These are phyloP conservation scores for Saccharomyces jurei DNA, from an alignment of 805 yeast species.

Conservation along the genomic window DNA sequence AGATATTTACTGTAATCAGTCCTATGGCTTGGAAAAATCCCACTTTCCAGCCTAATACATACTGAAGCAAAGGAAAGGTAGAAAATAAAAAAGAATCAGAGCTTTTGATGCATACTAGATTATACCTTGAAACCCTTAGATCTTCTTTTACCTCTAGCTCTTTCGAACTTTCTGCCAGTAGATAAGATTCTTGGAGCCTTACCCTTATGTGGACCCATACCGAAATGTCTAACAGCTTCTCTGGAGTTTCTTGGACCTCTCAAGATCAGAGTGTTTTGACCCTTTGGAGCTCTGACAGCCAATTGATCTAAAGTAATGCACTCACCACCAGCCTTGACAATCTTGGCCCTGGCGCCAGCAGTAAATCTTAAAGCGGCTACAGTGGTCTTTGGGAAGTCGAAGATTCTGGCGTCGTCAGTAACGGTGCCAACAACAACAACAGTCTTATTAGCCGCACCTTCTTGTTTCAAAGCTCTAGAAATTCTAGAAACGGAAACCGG, in stretches of 20 bases:
- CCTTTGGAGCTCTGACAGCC: slow-evolving; percentile 98
- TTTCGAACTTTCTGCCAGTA: slow-evolving; percentile 99
- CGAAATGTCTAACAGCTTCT: slow-evolving; percentile 99
- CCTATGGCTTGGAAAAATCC: neutral
- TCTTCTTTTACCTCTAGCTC: slow-evolving; percentile 99
- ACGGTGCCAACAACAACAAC: slow-evolving; percentile 98
- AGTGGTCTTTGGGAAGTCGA: slow-evolving; percentile 91
- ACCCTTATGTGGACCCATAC: slow-evolving; percentile 99
- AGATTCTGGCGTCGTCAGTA: slow-evolving; percentile 94
- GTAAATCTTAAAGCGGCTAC: slow-evolving; percentile 99
- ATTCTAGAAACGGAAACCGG: slow-evolving; percentile 96
- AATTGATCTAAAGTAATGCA: slow-evolving; percentile 98
- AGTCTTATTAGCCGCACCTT: slow-evolving; percentile 83
- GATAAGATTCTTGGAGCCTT: slow-evolving; percentile 98
- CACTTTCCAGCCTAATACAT: neutral
- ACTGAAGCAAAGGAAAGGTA: neutral
- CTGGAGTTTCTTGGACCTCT: slow-evolving; percentile 99
- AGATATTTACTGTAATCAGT: neutral
- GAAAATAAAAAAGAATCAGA: neutral
- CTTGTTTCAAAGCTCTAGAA: slow-evolving; percentile 70
- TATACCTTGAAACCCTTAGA: slow-evolving; percentile 99
- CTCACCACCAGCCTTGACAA: slow-evolving; percentile 98
- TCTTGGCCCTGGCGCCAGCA: slow-evolving; percentile 96
- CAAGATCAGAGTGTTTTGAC: slow-evolving; percentile 94
- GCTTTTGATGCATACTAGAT: slow-evolving; percentile 17